phyloP scores from a whole-genome alignment of 202 grass and related monocot species.

The Cymbopogon flexuosus region DNA sequence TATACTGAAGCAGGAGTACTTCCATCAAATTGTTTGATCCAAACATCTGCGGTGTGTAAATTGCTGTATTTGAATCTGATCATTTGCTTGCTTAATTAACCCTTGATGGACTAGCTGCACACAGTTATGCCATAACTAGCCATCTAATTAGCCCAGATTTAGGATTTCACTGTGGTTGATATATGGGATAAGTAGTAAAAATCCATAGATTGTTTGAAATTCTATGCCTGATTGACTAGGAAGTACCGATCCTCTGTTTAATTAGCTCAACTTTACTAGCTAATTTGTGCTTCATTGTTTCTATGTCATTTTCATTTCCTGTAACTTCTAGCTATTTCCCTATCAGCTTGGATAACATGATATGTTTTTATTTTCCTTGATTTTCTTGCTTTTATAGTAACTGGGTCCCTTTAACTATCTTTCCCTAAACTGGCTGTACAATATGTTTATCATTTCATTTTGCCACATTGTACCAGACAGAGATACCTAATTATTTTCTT shows the following conservation, averaged over 20 bases:
- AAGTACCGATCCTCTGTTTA: not conserved
- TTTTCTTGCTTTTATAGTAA: not conserved
- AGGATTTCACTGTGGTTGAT: not conserved
- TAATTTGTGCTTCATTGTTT: not conserved
- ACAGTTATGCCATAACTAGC: not conserved
- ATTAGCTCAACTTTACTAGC: not conserved
- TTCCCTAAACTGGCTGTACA: not conserved
- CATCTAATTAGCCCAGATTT: not conserved
- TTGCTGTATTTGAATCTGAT: not conserved
- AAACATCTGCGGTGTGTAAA: too few relatives aligned
- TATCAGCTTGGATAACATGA: not conserved
- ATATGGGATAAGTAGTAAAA: conserved; percentile 3
- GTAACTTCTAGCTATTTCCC: not conserved
- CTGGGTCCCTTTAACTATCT: not conserved
- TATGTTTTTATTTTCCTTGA: not conserved
- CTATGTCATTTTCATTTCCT: not conserved
- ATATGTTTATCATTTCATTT: not conserved
- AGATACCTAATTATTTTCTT: not conserved
- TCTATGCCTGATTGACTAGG: not conserved
- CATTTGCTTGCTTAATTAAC: not conserved
- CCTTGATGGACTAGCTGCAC: not conserved
- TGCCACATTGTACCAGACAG: not conserved
- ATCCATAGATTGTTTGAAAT: not conserved
- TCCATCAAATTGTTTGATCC: too few relatives aligned
- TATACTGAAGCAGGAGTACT: too few relatives aligned